A percentile compares a stretch with the other conserved stretches of the same genome.
phyloP scores from a whole-genome alignment of 1,284 basidiomycete species.

The Moesziomyces antarcticus region DNA sequence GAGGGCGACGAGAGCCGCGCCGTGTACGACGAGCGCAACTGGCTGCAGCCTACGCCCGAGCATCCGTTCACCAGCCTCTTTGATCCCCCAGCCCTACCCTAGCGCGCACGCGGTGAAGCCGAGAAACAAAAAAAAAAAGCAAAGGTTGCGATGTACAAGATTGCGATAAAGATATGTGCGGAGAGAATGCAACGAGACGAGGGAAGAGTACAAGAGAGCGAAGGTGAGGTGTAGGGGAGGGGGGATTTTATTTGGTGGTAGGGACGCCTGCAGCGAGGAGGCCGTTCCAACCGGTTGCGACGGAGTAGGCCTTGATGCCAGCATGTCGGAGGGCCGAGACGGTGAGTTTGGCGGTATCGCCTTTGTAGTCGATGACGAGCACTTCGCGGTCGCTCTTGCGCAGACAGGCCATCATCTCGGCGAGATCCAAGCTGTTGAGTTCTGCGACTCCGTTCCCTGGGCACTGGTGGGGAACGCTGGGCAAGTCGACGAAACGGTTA shows the following conservation, averaged over 20 bases:
- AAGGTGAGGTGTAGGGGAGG: too few species aligned
- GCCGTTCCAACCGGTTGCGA: slow-evolving; percentile 12
- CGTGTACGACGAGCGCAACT: slow-evolving; percentile 55
- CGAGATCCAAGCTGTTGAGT: slow-evolving; percentile 10
- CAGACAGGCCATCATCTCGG: slow-evolving; percentile 29
- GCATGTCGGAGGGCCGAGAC: slow-evolving; percentile 27
- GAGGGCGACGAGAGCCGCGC: slow-evolving; percentile 44
- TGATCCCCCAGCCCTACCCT: not conserved
- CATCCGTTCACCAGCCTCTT: slow-evolving; percentile 52
- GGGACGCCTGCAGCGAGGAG: not conserved
- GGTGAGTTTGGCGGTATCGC: slow-evolving; percentile 27
- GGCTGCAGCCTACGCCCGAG: slow-evolving; percentile 51
- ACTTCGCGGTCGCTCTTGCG: slow-evolving; percentile 11
- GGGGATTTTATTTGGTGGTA: slow-evolving; percentile 5
- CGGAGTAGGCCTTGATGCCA: slow-evolving; percentile 33
- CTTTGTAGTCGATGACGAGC: slow-evolving; percentile 27
- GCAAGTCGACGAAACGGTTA: slow-evolving; percentile 15
- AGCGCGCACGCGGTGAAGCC: too few species aligned
- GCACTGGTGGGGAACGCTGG: slow-evolving; percentile 8
- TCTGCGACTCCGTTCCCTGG: slow-evolving; percentile 23
- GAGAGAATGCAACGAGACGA: not conserved
- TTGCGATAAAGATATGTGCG: too few species aligned
- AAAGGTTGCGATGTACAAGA: slow-evolving; percentile 1
- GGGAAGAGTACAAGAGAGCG: not conserved
- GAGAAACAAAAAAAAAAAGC: not conserved